phyloP scores from a whole-genome alignment of 352 stramenopile species.

The Globisporangium polare region DNA sequence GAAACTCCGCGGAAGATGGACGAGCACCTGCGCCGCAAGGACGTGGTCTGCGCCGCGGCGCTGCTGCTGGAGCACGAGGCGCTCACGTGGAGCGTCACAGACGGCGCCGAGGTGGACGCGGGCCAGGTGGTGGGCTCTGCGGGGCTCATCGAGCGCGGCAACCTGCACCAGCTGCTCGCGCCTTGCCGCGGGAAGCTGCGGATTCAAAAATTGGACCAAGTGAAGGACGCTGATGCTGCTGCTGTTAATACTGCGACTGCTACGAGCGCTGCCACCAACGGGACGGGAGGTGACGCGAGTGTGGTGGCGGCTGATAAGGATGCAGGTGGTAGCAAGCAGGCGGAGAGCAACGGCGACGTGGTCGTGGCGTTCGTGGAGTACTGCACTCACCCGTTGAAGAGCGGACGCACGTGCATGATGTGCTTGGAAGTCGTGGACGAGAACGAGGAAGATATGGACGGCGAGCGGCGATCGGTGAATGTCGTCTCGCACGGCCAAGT shows the following conservation, averaged over 20 bases:
- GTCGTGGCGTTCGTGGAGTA: slow-evolving; percentile 68
- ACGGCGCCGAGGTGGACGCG: slow-evolving; percentile 47
- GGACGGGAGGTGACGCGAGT: neutral
- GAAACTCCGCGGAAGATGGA: slow-evolving; percentile 1
- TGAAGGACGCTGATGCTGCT: neutral
- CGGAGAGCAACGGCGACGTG: neutral
- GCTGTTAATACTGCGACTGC: neutral
- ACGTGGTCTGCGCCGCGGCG: slow-evolving; percentile 31
- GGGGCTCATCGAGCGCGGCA: slow-evolving; percentile 58
- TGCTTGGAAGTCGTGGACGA: slow-evolving; percentile 70
- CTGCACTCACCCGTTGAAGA: slow-evolving; percentile 73
- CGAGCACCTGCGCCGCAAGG: slow-evolving; percentile 59
- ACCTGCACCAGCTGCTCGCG: slow-evolving; percentile 47
- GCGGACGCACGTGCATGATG: slow-evolving; percentile 77
- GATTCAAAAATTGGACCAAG: slow-evolving; percentile 9
- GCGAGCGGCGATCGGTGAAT: slow-evolving; percentile 54
- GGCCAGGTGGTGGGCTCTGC: slow-evolving; percentile 52
- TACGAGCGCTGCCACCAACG: neutral
- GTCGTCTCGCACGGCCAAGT: slow-evolving; percentile 86
- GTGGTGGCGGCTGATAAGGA: slow-evolving; percentile 4
- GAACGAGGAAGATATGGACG: slow-evolving; percentile 58
- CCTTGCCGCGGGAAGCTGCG: slow-evolving; percentile 91
- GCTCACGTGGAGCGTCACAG: slow-evolving; percentile 40
- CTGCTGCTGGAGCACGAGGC: slow-evolving; percentile 23
- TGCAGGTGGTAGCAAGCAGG: neutral